These are phyloP conservation scores for Aureobasidium pullulans DNA, from an alignment of 2,329 filamentous ascomycete genomes.

Conservation along the genomic window DNA sequence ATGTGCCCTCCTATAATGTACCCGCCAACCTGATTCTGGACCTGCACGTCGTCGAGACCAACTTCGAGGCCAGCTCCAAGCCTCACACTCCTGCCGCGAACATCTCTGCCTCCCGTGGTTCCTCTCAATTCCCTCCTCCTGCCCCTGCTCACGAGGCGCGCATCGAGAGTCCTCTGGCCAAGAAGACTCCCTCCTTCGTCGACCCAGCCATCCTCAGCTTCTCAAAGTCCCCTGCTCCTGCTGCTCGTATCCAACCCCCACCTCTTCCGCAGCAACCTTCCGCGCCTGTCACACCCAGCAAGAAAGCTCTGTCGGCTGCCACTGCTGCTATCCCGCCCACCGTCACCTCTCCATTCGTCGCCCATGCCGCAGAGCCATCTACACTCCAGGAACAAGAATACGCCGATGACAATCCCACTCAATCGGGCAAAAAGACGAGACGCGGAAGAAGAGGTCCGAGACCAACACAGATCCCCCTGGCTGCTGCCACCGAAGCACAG, in stretches of 20 bases:
- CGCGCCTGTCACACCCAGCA: conserved; percentile 36
- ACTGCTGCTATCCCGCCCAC: conserved; percentile 29
- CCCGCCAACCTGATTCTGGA: conserved; percentile 53
- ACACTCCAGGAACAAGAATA: background rate
- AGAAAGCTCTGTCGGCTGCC: conserved; percentile 27
- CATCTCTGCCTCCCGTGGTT: conserved; percentile 14
- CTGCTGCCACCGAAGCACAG: conserved; percentile 25
- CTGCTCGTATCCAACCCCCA: conserved; percentile 16
- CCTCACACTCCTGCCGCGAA: conserved; percentile 16
- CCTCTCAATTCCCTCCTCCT: background rate
- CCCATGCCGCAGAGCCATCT: conserved; percentile 23
- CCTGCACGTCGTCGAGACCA: conserved; percentile 40
- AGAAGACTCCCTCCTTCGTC: conserved; percentile 44
- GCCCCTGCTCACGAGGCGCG: conserved; percentile 3
- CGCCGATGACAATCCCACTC: background rate
- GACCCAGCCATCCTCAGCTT: conserved; percentile 79
- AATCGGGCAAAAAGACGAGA: conserved; percentile 39
- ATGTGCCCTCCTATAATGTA: conserved; percentile 46
- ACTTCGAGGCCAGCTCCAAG: conserved; percentile 15
- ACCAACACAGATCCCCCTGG: background rate
- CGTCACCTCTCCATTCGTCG: conserved; percentile 32
- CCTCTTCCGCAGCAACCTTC: conserved; percentile 11
- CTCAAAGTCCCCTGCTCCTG: conserved; percentile 29
- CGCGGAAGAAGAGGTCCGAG: conserved; percentile 25
- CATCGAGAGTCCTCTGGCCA: conserved; percentile 8